Evolutionary conservation across 805 yeast species (phyloP), one percentile per base, ranked within the genome.

Genomic region (Wickerhamiella domercqiae): DNA sequence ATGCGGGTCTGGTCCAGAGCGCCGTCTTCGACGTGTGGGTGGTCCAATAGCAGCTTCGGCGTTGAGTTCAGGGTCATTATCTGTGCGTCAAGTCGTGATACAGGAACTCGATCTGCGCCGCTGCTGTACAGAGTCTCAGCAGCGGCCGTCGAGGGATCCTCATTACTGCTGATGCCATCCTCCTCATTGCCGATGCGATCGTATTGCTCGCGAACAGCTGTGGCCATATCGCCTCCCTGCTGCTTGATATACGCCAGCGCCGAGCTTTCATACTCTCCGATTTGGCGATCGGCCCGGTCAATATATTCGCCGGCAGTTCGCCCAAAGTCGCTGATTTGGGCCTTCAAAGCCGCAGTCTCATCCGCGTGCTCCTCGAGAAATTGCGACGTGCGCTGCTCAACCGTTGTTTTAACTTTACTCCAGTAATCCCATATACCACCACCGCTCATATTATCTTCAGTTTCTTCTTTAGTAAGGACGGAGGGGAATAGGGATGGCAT

Each of bases 241-340:
- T 66, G 71, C 29, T 60, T 54, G 14, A 73, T 71, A 48, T 70
- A 73, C n/a, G 62, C 61, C 1, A 76, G 70, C 0, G 93, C 86
- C 22, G 66, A 57, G 36, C 67, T 69, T 53, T 86, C 95, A 5
- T 82, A 74, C 37, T 64, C 63, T 47, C 80, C 94, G 33, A 86
- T 62, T 47, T 74, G 76, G 45, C 70, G 60, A 54, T 84, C 96
- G 42, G 86, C 64, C 5, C 71, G 68, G 44, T 81, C 86, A 35
- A 84, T 61, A 36, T 69, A 71, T 33, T 65, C 66, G 47, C 78
- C 82, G 5, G 84, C 75, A 44, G 63, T 57, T 33, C 42, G 50
- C 45, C 53, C 57, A 43, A 50, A 46, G 28, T 50, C 51, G n/a
- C 44, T 40, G 30, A 62, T 48, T 55, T 50, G 49, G 20, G 49